Conservation (phyloP, 345 rosid species). For the Ricinus communis region DNA sequence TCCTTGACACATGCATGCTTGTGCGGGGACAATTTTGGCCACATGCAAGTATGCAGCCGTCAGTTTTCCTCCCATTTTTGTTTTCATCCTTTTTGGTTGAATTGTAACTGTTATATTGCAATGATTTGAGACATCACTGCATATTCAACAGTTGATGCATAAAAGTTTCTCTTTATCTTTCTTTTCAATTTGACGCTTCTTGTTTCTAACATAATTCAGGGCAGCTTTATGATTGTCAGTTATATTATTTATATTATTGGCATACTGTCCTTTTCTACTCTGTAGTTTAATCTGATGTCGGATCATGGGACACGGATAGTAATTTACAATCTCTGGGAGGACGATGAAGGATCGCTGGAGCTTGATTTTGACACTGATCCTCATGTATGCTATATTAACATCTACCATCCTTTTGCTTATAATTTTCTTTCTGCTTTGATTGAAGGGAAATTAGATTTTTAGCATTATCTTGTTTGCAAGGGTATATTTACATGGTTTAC, state of each 20-base stretch:
- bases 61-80: too few relatives aligned
- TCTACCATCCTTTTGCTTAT: conserved; percentile 8
- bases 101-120: not conserved
- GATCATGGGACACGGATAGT: conserved; percentile 80
- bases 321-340: conserved; percentile 94
- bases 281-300: conserved; percentile 70
- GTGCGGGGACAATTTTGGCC: too few relatives aligned
- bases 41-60: too few relatives aligned
- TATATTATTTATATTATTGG: conserved; percentile 4
- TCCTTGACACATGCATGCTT: too few relatives aligned
- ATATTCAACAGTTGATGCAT: not conserved
- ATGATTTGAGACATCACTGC: not conserved
- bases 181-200: not conserved
- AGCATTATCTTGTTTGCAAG: not conserved
- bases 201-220: not conserved
- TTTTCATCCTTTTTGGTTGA: too few relatives aligned
- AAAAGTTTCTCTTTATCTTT: too few relatives aligned
- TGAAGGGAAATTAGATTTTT: not conserved
- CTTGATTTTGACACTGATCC: conserved; percentile 82
- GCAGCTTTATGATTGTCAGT: not conserved
- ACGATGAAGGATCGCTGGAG: conserved; percentile 78
- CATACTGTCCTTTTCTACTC: conserved; percentile 14
- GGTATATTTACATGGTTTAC: not conserved
- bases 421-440: not conserved
- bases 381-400: conserved; percentile 47